Evolutionary conservation across 75 land plant species (phyloP).

Genomic region (Selaginella tamariscina): DNA sequence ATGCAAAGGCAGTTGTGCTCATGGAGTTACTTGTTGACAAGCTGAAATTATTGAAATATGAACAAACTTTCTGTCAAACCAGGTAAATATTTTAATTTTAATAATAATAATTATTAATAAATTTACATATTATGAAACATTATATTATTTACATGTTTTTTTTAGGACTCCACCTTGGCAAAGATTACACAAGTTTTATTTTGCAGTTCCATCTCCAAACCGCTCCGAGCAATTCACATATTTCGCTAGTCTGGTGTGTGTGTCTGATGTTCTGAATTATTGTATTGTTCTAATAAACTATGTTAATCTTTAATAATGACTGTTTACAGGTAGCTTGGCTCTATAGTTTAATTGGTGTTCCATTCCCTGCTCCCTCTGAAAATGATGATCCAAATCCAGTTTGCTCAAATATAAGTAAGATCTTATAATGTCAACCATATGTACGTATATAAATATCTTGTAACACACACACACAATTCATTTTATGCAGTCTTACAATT

Average conservation of each 20-base stretch:
- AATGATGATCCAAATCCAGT: constrained; percentile 18
- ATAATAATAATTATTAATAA: too few species aligned
- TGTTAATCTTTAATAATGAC: not conserved
- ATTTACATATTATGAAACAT: too few species aligned
- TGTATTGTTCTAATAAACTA: not conserved
- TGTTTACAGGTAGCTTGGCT: constrained; percentile 25
- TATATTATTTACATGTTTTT: constrained; percentile 10
- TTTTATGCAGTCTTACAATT: constrained; percentile 17
- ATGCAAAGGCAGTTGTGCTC: constrained; percentile 17
- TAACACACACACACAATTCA: too few species aligned
- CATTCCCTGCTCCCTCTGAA: constrained; percentile 16
- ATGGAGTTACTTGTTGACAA: constrained; percentile 28
- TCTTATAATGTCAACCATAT: not conserved
- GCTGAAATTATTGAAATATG: constrained; percentile 23
- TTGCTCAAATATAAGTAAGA: constrained; percentile 12
- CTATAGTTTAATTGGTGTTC: constrained; percentile 14
- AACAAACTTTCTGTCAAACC: constrained; percentile 14
- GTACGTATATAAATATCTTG: too few species aligned
- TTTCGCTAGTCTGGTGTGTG: constrained; percentile 19
- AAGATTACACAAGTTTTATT: constrained; percentile 28
- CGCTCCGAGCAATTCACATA: constrained; percentile 23
- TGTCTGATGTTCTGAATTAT: not conserved
- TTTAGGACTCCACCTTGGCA: constrained; percentile 25
- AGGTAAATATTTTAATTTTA: too few species aligned
- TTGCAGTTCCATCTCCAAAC: constrained; percentile 18